Base-by-base conservation (phyloP, 352 stramenopile species). In the Blastocystis sp. region DNA sequence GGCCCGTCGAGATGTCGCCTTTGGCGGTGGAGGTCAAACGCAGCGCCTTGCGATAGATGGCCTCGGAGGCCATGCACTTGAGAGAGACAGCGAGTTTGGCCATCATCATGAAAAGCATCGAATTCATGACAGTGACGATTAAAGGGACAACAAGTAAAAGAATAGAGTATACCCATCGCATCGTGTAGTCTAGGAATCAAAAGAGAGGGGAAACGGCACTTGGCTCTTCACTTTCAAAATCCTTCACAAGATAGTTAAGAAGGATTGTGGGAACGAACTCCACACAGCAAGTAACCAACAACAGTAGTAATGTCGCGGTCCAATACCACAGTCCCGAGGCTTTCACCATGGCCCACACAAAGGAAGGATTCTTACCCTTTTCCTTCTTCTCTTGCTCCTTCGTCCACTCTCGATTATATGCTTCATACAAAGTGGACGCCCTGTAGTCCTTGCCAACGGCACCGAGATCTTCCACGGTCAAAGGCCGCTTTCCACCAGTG, bases 1-100 rank as follows among this genome's bases (percentile, higher is more conserved):
- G 34, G 28, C 89, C 89, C n/a, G 88, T 78, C 0, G 56, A 81
- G 28, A 61, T 90, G 19, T 61, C 81, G 52, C 91, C 76, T 34
- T 90, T 87, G 4, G 90, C 89, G 9, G 80, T 80, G 5, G 90
- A 89, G 2, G 80, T 89, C 5, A 93, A 69, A 5, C 88, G 86
- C 19, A 93, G 77, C 28, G 90, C 89, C 59, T 93, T 93, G 41
- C 89, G 90, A 86, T 93, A 93, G 38, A 93, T 91, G 21, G 90
- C 89, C 7, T 87, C 77, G 7, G 40, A 56, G 48, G 59, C 77
- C 61, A 87, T 87, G 5, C 52, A 28, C n/a, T 45, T 74, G 34
- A 87, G 45, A 11, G 69, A 34, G 5, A 74, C 77, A 71, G 52
- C 77, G 23, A 88, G 23, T n/a, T 78, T 56, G 43, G 70, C 48